Conservation (phyloP, 1,284 basidiomycete genomes). For the Ceratobasidium theobromae region DNA sequence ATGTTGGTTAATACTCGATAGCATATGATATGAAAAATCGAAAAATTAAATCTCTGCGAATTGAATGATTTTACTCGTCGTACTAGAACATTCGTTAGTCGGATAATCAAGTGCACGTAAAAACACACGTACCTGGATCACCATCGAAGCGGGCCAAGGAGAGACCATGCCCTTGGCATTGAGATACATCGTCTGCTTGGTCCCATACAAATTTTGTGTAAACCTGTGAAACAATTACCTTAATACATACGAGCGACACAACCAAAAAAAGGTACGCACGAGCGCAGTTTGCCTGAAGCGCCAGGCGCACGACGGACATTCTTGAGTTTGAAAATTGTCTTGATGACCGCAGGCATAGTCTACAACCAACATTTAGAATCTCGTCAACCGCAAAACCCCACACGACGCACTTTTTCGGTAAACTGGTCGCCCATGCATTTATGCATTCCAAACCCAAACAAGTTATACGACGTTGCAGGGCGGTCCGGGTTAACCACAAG, state of each 20-base stretch:
- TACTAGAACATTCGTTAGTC: neutral
- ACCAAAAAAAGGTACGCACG: slow-evolving; percentile 36
- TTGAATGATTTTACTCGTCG: slow-evolving; percentile 11
- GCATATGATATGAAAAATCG: neutral
- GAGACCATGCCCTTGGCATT: slow-evolving; percentile 39
- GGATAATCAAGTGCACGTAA: neutral
- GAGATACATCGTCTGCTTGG: slow-evolving; percentile 39
- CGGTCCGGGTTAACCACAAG: slow-evolving; percentile 38
- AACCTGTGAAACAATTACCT: neutral
- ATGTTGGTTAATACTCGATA: neutral
- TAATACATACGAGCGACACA: neutral
- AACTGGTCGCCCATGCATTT: slow-evolving; percentile 34
- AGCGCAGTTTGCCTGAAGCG: slow-evolving; percentile 50
- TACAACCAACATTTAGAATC: too few species aligned
- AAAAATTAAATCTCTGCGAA: neutral
- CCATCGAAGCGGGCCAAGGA: slow-evolving; percentile 42
- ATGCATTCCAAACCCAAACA: slow-evolving; percentile 39
- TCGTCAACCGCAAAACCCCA: too few species aligned
- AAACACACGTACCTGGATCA: slow-evolving; percentile 40
- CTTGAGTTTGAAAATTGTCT: slow-evolving; percentile 53
- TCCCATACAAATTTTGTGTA: slow-evolving; percentile 37
- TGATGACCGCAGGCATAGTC: slow-evolving; percentile 50
- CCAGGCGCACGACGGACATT: slow-evolving; percentile 51
- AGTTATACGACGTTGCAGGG: slow-evolving; percentile 32
- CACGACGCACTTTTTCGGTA: slow-evolving; percentile 4